Evolutionary conservation across 2,329 filamentous ascomycete genomes (phyloP).

Genomic region (Leptodontidium sp.): DNA sequence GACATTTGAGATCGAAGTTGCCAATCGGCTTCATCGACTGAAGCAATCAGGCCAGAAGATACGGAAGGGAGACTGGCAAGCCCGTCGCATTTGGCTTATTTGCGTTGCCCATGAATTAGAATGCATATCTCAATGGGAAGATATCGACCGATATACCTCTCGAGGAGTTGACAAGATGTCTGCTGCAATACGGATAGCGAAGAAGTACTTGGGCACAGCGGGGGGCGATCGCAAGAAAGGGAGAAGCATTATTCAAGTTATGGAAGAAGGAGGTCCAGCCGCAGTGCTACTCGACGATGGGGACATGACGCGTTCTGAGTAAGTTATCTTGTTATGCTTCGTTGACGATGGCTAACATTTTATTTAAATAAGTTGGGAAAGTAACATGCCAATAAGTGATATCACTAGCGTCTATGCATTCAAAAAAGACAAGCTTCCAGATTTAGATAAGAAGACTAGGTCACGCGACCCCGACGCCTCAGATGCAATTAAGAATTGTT

Average conservation of each 20-base stretch:
- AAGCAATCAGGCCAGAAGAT: neutral
- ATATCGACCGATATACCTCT: neutral
- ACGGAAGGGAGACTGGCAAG: neutral
- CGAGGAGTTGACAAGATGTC: neutral
- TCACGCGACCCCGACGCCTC: too few relatives aligned
- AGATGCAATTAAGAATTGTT: too few relatives aligned
- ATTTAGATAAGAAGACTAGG: too few relatives aligned
- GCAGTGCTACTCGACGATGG: neutral
- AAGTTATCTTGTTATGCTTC: too few relatives aligned
- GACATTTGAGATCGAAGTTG: slow-evolving; percentile 1
- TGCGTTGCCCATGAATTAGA: slow-evolving; percentile 1
- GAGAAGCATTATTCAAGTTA: neutral
- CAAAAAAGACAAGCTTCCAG: too few relatives aligned
- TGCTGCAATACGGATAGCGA: neutral
- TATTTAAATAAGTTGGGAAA: too few relatives aligned
- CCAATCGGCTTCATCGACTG: slow-evolving; percentile 1
- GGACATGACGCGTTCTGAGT: too few relatives aligned
- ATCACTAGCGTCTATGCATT: too few relatives aligned
- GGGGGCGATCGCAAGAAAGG: neutral
- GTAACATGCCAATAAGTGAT: too few relatives aligned
- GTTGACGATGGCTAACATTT: too few relatives aligned
- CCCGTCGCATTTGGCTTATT: neutral
- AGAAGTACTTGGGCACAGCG: neutral
- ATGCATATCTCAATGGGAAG: slow-evolving; percentile 2
- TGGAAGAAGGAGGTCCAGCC: slow-evolving; percentile 5